Percentiles rank a stretch among this genome's conserved stretches.
Evolutionary conservation across 257 asterid species (phyloP).

Genomic region (Nicotiana undulata): DNA sequence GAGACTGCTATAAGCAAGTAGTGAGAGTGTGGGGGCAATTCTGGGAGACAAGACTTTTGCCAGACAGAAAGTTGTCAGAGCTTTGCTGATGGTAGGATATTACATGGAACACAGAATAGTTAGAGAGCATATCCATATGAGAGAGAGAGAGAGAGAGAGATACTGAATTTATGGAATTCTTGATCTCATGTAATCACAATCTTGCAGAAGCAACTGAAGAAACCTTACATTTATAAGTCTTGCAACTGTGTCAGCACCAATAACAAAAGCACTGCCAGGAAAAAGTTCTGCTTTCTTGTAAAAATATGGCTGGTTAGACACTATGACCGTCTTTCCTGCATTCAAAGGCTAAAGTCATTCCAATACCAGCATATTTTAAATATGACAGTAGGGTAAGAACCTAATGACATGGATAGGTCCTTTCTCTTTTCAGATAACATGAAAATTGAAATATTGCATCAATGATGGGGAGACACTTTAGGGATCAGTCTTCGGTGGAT

Average conservation of each 20-base stretch:
- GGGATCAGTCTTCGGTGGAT: neutral
- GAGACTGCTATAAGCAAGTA: neutral
- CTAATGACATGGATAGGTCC: neutral
- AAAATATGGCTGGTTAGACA: conserved; percentile 92
- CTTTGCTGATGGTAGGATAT: neutral
- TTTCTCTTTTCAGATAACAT: neutral
- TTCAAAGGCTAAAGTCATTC: conserved; percentile 1
- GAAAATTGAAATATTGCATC: neutral
- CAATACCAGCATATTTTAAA: neutral
- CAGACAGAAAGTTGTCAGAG: neutral
- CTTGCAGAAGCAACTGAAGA: neutral
- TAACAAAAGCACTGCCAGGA: conserved; percentile 91
- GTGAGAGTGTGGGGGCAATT: neutral
- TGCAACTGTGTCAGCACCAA: conserved; percentile 85
- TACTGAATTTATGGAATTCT: neutral
- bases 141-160: neutral
- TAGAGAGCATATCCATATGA: neutral
- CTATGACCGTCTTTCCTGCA: conserved; percentile 80
- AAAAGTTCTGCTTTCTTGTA: conserved; percentile 92
- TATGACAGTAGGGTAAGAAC: neutral
- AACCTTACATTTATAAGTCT: conserved; percentile 78
- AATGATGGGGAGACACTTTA: neutral
- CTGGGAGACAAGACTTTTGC: neutral
- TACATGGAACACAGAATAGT: neutral
- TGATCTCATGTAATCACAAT: neutral